phyloP scores from a whole-genome alignment of 306 rosid genomes.

The peach (Prunus persica) region DNA sequence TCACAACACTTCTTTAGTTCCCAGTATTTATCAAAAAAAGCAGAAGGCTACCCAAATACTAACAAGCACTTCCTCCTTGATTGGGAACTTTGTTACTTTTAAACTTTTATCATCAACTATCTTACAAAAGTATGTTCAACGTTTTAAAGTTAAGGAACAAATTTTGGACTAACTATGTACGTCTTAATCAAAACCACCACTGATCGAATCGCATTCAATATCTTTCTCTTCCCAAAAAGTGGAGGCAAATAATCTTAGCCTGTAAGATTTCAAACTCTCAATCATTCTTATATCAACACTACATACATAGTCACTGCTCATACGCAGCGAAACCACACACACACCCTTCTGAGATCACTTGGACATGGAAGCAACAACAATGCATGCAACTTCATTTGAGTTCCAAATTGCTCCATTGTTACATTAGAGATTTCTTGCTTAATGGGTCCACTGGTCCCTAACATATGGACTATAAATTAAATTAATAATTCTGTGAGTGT shows the following conservation, averaged over 20 bases:
- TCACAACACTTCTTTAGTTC: neutral
- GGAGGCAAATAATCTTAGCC: conserved; percentile 18
- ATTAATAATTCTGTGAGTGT: neutral
- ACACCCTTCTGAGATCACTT: neutral
- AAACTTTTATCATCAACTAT: neutral
- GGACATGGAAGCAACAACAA: neutral
- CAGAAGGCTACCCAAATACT: neutral
- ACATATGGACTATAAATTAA: neutral
- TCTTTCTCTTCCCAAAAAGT: conserved; percentile 20
- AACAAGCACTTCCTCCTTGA: neutral
- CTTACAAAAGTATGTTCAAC: conserved; percentile 9
- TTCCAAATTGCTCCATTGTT: neutral
- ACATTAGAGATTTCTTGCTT: neutral
- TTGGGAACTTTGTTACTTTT: neutral
- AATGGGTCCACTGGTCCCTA: neutral
- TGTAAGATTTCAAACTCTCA: neutral
- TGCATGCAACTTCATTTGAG: neutral
- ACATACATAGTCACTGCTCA: neutral
- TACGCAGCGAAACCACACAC: conserved; percentile 3
- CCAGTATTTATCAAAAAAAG: too few relatives aligned
- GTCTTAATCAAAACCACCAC: neutral
- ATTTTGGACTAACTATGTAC: too few relatives aligned
- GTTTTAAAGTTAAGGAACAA: neutral
- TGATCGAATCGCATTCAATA: conserved; percentile 11
- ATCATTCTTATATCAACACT: neutral